Evolutionary conservation across 108 stramenopile genomes (phyloP).

Genomic region (Chaetoceros tenuissimus): DNA sequence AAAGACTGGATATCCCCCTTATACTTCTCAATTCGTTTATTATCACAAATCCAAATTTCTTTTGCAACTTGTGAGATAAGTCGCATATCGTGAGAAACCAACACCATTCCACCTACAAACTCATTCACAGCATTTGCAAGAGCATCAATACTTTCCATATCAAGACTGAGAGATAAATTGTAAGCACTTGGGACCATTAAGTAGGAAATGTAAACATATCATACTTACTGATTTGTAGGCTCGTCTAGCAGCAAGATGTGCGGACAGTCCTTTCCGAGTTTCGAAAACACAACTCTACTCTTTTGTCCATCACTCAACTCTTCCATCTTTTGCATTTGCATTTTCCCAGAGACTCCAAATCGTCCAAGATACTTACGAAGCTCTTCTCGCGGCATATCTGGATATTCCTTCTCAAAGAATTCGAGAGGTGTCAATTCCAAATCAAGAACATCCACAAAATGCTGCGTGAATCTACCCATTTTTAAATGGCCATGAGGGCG

Average conservation of each 20-base stretch:
- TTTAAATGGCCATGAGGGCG: conserved; percentile 95
- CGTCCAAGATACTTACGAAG: conserved; percentile 91
- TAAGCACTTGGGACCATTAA: neutral
- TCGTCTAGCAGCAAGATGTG: conserved; percentile 74
- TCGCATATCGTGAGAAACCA: conserved; percentile 99
- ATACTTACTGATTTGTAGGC: no score
- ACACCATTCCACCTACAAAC: conserved; percentile 91
- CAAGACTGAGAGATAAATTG: conserved; percentile 22
- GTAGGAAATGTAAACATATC: neutral
- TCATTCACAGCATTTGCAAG: conserved; percentile 96
- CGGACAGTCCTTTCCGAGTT: conserved; percentile 90
- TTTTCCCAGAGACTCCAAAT: conserved; percentile 92
- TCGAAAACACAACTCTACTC: conserved; percentile 92
- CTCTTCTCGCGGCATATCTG: conserved; percentile 69
- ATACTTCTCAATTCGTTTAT: conserved; percentile 82
- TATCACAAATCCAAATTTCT: conserved; percentile 98
- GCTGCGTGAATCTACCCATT: conserved; percentile 95
- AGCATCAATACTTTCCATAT: conserved; percentile 97
- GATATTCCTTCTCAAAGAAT: conserved; percentile 84
- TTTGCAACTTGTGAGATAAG: conserved; percentile 94
- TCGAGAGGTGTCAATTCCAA: conserved; percentile 91
- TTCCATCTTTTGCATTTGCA: conserved; percentile 86
- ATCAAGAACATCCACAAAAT: conserved; percentile 97
- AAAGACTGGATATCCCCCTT: conserved; percentile 87
- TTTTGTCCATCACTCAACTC: conserved; percentile 96